These are phyloP conservation scores for Syzygium grande DNA, from an alignment of 345 rosid genomes.

Conservation along the genomic window DNA sequence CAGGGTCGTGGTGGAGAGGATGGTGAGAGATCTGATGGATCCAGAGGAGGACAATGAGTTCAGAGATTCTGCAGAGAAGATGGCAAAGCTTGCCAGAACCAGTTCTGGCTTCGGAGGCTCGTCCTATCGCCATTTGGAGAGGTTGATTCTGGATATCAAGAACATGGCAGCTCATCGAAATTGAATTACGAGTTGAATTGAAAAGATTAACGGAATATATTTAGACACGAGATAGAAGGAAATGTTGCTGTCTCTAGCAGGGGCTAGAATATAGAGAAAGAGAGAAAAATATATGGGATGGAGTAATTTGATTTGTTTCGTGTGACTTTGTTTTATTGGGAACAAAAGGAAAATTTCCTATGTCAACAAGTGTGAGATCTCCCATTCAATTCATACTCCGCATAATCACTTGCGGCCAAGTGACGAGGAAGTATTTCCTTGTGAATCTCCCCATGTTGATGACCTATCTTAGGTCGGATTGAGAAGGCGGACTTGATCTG, in stretches of 20 bases:
- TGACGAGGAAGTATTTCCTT: neutral
- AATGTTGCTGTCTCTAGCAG: neutral
- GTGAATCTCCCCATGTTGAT: neutral
- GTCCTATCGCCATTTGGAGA: conserved; percentile 16
- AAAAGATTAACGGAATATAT: neutral
- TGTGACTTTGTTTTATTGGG: too few species aligned
- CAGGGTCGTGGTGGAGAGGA: conserved; percentile 29
- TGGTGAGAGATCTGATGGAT: conserved; percentile 48
- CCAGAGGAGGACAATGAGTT: conserved; percentile 21
- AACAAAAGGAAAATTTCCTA: too few species aligned
- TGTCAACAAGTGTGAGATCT: neutral
- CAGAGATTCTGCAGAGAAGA: conserved; percentile 7
- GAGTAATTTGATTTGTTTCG: too few species aligned
- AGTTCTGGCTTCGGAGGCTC: conserved; percentile 14
- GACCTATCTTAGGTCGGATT: neutral
- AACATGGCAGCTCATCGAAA: neutral
- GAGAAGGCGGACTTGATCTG: neutral
- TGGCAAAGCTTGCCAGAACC: conserved; percentile 12
- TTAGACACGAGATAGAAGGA: neutral
- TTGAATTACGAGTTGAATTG: neutral
- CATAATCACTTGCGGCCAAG: neutral
- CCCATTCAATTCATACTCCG: neutral
- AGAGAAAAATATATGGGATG: too few species aligned
- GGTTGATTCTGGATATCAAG: conserved; percentile 23
- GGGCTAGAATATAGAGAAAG: neutral